Conservation (phyloP, 2,329 filamentous ascomycete species). For the Penicillium rolfsii region DNA sequence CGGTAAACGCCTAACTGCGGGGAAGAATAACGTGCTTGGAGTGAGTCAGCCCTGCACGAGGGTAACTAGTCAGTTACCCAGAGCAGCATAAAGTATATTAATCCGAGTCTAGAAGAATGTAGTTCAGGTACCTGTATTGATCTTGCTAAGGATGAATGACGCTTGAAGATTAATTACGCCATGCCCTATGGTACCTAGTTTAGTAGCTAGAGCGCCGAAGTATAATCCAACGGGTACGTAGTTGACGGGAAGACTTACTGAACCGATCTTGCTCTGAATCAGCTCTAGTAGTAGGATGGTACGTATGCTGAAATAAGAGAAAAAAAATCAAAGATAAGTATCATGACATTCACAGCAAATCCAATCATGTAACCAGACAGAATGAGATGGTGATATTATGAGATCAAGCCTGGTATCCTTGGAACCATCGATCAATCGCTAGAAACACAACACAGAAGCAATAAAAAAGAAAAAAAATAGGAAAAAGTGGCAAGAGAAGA, state of each 20-base stretch:
- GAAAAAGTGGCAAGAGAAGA: background rate
- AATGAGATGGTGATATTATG: conserved; percentile 12
- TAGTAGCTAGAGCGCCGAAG: background rate
- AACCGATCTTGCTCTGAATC: background rate
- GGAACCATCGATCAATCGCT: conserved; percentile 12
- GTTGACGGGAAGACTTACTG: background rate
- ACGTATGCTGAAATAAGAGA: background rate
- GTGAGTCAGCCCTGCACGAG: conserved; percentile 6
- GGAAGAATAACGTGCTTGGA: background rate
- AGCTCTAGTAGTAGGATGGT: background rate
- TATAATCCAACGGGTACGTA: background rate
- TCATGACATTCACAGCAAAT: conserved; percentile 3
- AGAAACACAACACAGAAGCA: conserved; percentile 4
- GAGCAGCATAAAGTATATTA: background rate
- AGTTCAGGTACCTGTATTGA: background rate
- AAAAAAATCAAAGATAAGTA: background rate
- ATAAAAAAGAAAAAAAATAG: conserved; percentile 7
- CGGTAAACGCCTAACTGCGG: background rate
- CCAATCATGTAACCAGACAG: conserved; percentile 5
- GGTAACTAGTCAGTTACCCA: no score
- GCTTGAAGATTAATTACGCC: background rate
- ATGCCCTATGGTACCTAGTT: background rate
- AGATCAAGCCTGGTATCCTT: conserved; percentile 11
- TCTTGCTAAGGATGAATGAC: background rate
- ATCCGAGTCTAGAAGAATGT: background rate